Evolutionary conservation across 768 basidiomycete genomes (phyloP), one percentile per base, ranked within the genome.

Genomic region (Agrocybe praecox): DNA sequence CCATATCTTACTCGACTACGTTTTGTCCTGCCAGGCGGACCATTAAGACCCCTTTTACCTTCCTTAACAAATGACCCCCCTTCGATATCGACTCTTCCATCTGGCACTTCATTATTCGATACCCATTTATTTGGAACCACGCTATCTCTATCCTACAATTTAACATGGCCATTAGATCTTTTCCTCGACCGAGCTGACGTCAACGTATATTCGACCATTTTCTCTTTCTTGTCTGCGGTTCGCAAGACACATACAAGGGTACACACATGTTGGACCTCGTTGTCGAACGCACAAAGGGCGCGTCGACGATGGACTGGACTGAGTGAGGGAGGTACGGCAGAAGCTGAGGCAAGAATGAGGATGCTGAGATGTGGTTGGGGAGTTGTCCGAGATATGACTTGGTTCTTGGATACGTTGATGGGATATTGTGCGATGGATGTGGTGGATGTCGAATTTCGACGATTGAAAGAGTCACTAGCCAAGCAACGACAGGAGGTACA

Each of bases 391-490:
- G 86, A 90, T 65, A 94, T 96, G 94, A 83, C 86, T 42, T 96
- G 93, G 92, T 96, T 95, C 67, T 75, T 96, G 55, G 93, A 95
- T 68, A 87, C 86, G 23, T 66, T 97, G 2, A 73, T 92, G 53
- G 86, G 86, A 10, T 96, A 97, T 69, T 84, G 93, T 57, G 92
- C 93, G 91, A 89, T 83, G 65, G 94, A 96, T 60, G 94, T 96
- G 9, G 80, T 95, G 32, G 94, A 95, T 57, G 82, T 86, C 15
- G 94, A 96, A 67, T 94, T 90, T 65, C 74, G 82, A 54, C 80
- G 82, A 61, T 72, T 96, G 62, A 90, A 88, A 67, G 82, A 79
- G 34, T 70, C 85, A 24, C 72, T 94, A 43, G 67, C 65, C 53
- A 72, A 71, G 54, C 72, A 72, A 49, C 62, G 65, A n/a, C 55